Conservation (phyloP, 352 stramenopile species). For the Globisporangium carolinianum region DNA sequence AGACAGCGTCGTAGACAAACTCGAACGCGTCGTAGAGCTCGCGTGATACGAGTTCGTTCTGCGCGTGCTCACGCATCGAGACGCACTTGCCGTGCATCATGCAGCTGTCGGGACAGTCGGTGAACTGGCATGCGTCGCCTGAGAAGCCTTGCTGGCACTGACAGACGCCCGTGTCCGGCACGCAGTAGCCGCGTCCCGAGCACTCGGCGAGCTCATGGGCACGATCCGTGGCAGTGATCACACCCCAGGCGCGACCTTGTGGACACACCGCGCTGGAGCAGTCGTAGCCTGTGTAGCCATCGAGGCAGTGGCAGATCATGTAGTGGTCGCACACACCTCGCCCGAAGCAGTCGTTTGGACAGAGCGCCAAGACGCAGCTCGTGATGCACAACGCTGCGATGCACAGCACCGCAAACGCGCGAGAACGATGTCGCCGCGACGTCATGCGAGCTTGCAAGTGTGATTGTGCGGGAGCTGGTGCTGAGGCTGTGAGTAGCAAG, state of each 20-base stretch:
- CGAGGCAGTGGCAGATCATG: slow-evolving; percentile 46
- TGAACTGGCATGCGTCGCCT: slow-evolving; percentile 56
- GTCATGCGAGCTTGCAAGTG: background rate
- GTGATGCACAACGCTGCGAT: background rate
- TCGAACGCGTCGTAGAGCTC: slow-evolving; percentile 39
- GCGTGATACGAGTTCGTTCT: slow-evolving; percentile 38
- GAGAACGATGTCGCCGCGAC: background rate
- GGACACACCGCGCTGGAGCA: slow-evolving; percentile 53
- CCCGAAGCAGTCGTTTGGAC: slow-evolving; percentile 49
- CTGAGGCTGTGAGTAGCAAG: too few species aligned
- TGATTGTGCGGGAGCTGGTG: too few species aligned
- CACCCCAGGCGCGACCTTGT: slow-evolving; percentile 40
- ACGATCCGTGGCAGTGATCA: slow-evolving; percentile 31
- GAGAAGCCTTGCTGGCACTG: slow-evolving; percentile 78
- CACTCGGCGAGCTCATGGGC: slow-evolving; percentile 46
- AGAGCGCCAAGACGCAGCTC: slow-evolving; percentile 21
- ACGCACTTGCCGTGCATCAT: slow-evolving; percentile 50
- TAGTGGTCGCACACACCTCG: slow-evolving; percentile 50
- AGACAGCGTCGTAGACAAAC: slow-evolving; percentile 44
- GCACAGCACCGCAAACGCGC: background rate
- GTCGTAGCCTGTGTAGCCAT: slow-evolving; percentile 56
- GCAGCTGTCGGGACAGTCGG: slow-evolving; percentile 46
- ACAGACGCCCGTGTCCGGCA: slow-evolving; percentile 57
- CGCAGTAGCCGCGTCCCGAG: slow-evolving; percentile 67
- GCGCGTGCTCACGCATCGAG: slow-evolving; percentile 52